phyloP scores from a whole-genome alignment of 1,284 basidiomycete genomes.

The Kwoniella shivajii region DNA sequence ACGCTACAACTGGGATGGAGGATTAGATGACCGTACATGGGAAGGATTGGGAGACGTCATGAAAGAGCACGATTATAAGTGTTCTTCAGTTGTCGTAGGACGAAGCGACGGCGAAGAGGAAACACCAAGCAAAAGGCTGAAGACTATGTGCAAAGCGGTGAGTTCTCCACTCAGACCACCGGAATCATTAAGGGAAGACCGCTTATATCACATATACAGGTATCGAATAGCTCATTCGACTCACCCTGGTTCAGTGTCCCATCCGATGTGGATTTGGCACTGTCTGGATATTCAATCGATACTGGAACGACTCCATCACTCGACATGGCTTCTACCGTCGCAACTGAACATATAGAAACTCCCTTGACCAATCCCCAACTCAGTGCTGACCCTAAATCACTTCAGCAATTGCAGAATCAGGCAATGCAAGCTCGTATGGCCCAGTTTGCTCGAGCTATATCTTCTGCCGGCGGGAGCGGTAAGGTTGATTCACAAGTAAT shows the following conservation, averaged over 20 bases:
- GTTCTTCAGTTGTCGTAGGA: conserved; percentile 20
- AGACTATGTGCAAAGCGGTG: conserved; percentile 20
- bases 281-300: conserved; percentile 25
- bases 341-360: conserved; percentile 15
- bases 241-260: conserved; percentile 31
- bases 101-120: not conserved
- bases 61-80: conserved; percentile 15
- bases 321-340: conserved; percentile 19
- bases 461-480: not conserved
- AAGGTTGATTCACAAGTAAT: conserved; percentile 22
- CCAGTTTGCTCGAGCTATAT: conserved; percentile 15
- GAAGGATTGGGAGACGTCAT: conserved; percentile 4
- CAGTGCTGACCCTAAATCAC: conserved; percentile 1
- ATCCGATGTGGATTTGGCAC: conserved; percentile 12
- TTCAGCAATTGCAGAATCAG: conserved; percentile 22
- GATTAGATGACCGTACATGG: conserved; percentile 22
- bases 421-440: conserved; percentile 18
- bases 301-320: conserved; percentile 15
- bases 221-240: conserved; percentile 9
- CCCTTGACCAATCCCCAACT: conserved; percentile 9
- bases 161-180: conserved; percentile 1
- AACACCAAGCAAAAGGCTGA: conserved; percentile 7
- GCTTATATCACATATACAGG: conserved; percentile 1
- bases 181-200: not conserved
- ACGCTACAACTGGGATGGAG: conserved; percentile 14